phyloP scores from a whole-genome alignment of 371 early-diverging fungal species.

The Apophysomyces sp. region DNA sequence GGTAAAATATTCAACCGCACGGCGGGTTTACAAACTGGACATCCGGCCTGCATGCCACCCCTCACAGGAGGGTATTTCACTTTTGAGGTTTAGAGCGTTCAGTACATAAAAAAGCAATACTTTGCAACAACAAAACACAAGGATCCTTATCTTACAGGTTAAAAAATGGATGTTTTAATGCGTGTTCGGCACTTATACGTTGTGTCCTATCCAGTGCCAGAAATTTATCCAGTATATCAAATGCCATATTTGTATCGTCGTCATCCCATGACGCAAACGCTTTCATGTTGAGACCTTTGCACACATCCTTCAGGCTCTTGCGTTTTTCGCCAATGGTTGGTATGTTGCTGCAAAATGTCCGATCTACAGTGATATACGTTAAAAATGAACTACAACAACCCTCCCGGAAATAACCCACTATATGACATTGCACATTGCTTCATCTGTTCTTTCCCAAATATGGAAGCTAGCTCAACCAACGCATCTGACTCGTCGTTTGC shows the following conservation, averaged over 20 bases:
- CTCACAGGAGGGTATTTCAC: too few species aligned
- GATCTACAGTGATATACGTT: slow-evolving; percentile 36
- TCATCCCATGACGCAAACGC: slow-evolving; percentile 6
- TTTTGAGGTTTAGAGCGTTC: too few species aligned
- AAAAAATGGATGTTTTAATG: slow-evolving; percentile 23
- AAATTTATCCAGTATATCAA: slow-evolving; percentile 19
- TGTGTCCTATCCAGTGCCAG: slow-evolving; percentile 12
- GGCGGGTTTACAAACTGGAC: too few species aligned
- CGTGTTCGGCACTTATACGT: slow-evolving; percentile 19
- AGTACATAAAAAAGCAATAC: too few species aligned
- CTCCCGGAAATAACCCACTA: slow-evolving; percentile 35
- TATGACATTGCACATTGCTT: slow-evolving; percentile 60
- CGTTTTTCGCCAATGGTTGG: slow-evolving; percentile 43
- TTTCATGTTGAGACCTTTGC: slow-evolving; percentile 29
- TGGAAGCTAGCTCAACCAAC: slow-evolving; percentile 84
- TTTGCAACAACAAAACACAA: too few species aligned
- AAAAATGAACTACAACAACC: not conserved
- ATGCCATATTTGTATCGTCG: slow-evolving; percentile 2
- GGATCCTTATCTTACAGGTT: too few species aligned
- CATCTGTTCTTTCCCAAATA: slow-evolving; percentile 90
- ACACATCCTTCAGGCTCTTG: slow-evolving; percentile 36
- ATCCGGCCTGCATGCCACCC: too few species aligned
- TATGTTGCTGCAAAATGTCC: slow-evolving; percentile 62
- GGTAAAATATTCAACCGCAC: too few species aligned
- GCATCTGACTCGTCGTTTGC: slow-evolving; percentile 89